A percentile compares a stretch with the other conserved stretches of the same genome.
These are phyloP conservation scores for Podaxis sp. DNA, from an alignment of 768 basidiomycete genomes.

Conservation along the genomic window DNA sequence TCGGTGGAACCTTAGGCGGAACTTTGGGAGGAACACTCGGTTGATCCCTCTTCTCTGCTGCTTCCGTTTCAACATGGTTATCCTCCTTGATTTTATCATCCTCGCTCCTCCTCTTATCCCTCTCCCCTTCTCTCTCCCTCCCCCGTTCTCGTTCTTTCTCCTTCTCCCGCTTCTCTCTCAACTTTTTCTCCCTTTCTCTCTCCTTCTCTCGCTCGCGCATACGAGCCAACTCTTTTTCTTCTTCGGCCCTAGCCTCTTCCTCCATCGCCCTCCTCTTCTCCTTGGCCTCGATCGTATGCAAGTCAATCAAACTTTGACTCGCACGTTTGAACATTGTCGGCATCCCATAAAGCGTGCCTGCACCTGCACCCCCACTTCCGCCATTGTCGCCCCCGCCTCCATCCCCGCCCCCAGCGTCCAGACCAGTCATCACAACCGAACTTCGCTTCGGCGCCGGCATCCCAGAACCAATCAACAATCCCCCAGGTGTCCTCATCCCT, in stretches of 20 bases:
- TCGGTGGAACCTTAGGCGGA: neutral
- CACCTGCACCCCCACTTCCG: neutral
- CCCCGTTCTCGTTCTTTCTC: slow-evolving; percentile 4
- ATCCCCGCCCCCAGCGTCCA: neutral
- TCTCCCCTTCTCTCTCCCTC: slow-evolving; percentile 4
- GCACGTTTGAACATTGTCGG: slow-evolving; percentile 54
- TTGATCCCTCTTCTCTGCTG: neutral
- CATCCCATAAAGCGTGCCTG: slow-evolving; percentile 8
- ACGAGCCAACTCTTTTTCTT: slow-evolving; percentile 25
- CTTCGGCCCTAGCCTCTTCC: slow-evolving; percentile 15
- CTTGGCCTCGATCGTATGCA: slow-evolving; percentile 31
- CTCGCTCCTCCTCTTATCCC: slow-evolving; percentile 5
- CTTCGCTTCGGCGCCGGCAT: slow-evolving; percentile 5
- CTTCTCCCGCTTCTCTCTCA: slow-evolving; percentile 1
- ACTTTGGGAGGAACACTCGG: neutral
- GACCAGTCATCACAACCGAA: neutral
- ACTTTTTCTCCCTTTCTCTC: slow-evolving; percentile 14
- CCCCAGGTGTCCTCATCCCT: neutral
- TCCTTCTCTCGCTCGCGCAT: slow-evolving; percentile 23
- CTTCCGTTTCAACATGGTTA: neutral
- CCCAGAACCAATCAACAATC: neutral
- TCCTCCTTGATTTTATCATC: slow-evolving; percentile 8
- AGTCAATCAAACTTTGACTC: slow-evolving; percentile 63
- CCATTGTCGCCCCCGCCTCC: slow-evolving; percentile 10
- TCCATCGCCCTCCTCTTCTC: slow-evolving; percentile 12